phyloP scores from a whole-genome alignment of 164 flowering plant species.

The Nymphaea colorata region DNA sequence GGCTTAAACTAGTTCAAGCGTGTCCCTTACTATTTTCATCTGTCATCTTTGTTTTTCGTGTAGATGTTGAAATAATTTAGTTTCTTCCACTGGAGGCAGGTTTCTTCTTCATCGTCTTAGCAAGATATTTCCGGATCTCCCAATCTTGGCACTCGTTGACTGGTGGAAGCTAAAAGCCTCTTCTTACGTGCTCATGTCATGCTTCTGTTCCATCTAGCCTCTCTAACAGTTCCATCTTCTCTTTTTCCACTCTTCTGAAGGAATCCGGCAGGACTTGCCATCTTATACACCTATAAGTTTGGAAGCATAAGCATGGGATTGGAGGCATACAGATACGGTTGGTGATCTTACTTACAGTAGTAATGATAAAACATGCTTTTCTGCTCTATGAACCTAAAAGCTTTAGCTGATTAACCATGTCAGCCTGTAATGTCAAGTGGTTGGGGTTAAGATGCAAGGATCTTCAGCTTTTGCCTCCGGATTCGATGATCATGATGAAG shows the following conservation, averaged over 20 bases:
- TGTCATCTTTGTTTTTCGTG: no score
- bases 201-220: not conserved
- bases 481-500: constrained; percentile 55
- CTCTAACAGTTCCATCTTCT: not conserved
- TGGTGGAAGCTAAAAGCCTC: constrained; percentile 34
- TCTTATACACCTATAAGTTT: constrained; percentile 81
- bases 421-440: constrained; percentile 97
- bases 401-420: constrained; percentile 2
- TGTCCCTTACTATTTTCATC: no score
- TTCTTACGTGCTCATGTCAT: not conserved
- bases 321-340: constrained; percentile 92
- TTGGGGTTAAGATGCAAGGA: constrained; percentile 75
- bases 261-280: constrained; percentile 94
- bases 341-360: not conserved
- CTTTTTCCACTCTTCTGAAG: constrained; percentile 16
- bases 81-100: constrained; percentile 22
- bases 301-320: constrained; percentile 97
- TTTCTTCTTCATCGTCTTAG: constrained; percentile 76
- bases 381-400: not conserved
- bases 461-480: constrained; percentile 53
- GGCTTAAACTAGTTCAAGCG: no score
- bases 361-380: not conserved
- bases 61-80: not conserved
- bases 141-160: constrained; percentile 78
- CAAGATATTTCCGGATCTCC: constrained; percentile 52